Evolutionary conservation across 768 basidiomycete species (phyloP).

Genomic region (Phallus indusiatus): DNA sequence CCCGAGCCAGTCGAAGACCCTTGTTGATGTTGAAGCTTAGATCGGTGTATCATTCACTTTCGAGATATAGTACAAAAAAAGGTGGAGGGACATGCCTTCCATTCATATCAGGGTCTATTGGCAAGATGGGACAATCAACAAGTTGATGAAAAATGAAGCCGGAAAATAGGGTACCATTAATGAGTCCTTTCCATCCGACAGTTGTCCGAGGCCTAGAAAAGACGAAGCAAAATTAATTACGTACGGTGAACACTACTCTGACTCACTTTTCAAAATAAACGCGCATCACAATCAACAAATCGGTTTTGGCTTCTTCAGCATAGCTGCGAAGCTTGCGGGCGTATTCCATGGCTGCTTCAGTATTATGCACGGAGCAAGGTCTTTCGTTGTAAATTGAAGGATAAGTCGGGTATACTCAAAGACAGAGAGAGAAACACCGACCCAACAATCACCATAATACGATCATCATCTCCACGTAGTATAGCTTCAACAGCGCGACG

Average conservation of each 20-base stretch:
- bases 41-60: background rate
- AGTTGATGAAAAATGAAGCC: background rate
- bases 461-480: conserved; percentile 80
- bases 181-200: conserved; percentile 97
- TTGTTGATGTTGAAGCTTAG: conserved; percentile 92
- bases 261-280: conserved; percentile 89
- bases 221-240: background rate
- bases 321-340: conserved; percentile 72
- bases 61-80: background rate
- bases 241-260: background rate
- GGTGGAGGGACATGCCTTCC: conserved; percentile 23
- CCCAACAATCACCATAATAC: conserved; percentile 88
- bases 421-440: conserved; percentile 18
- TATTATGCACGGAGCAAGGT: conserved; percentile 92
- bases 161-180: conserved; percentile 48
- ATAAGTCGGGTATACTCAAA: background rate
- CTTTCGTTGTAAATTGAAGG: conserved; percentile 25
- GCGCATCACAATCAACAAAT: conserved; percentile 92
- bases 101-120: conserved; percentile 79
- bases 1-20: conserved; percentile 82
- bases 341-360: conserved; percentile 79
- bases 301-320: conserved; percentile 70
- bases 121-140: background rate
- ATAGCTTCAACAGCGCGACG: conserved; percentile 71
- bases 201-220: conserved; percentile 62